Base-by-base conservation (phyloP, 768 basidiomycete species). In the Mycena albidolilacea region DNA sequence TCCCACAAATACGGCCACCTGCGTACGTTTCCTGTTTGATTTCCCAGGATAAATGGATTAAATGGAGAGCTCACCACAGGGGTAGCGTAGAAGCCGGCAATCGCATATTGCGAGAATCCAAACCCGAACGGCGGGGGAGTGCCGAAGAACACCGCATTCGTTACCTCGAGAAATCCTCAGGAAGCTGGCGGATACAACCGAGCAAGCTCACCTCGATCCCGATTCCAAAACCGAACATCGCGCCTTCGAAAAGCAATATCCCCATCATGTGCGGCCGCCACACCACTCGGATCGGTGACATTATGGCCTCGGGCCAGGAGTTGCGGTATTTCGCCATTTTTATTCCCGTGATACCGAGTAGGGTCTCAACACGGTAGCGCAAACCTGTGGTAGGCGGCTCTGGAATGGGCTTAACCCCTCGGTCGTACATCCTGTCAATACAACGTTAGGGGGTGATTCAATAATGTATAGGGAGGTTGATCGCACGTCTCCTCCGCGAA, bases 211-310 rank as follows among this genome's bases (percentile, higher is more conserved):
- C 88, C 72, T 90, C 90, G 65, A 90, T 88, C 50, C 91, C 90
- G 64, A 91, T 91, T n/a, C 85, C 81, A 78, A 92, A 92, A 0
- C 91, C 92, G 76, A 93, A 92, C 0, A 90, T 76, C 59, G 88
- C 76, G 7, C 85, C 89, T 83, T 91, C 89, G 69, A 90, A 90
- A 37, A 89, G 41, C 37, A 89, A 81, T 54, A 89, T 80, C 15
- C 84, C 80, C 17, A 90, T 71, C 12, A 90, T 77, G 73, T 92
- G 91, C 0, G 92, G 92, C 37, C 91, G 81, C 90, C 90, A 92
- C 19, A 90, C 78, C 30, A 93, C 84, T 39, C 35, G 52, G 48
- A 92, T 79, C 19, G 86, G 85, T 5, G 86, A 80, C 7, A 83
- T 67, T 44, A 89, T 76, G 8, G 86, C 83, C 41, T 86, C 83